phyloP scores from a whole-genome alignment of 148 eudicot genomes.

The Rhododendron vialii region DNA sequence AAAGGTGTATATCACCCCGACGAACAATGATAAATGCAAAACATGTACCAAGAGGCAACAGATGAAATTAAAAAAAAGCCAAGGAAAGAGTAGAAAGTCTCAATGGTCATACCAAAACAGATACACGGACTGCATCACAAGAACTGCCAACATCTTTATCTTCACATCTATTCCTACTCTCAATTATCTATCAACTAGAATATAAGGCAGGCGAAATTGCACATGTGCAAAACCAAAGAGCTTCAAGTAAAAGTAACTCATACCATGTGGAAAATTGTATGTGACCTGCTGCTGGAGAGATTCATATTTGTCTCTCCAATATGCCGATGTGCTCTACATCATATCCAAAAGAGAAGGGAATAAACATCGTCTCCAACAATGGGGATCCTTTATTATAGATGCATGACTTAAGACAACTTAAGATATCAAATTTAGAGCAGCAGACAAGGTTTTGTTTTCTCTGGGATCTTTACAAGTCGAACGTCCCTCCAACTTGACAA shows the following conservation, averaged over 20 bases:
- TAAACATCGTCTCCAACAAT: neutral
- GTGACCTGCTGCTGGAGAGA: constrained; percentile 87
- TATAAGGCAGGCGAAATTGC: neutral
- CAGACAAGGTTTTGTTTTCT: neutral
- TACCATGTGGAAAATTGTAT: constrained; percentile 98
- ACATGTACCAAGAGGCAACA: neutral
- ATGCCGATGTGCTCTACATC: constrained; percentile 79
- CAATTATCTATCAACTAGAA: constrained; percentile 65
- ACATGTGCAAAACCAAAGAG: constrained; percentile 5
- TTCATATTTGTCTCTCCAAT: constrained; percentile 99
- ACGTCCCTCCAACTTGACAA: neutral
- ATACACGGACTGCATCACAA: constrained; percentile 98
- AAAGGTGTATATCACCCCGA: neutral
- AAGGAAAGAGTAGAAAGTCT: constrained; percentile 7
- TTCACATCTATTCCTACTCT: constrained; percentile 83
- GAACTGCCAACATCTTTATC: constrained; percentile 56
- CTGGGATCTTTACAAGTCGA: neutral
- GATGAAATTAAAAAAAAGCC: neutral
- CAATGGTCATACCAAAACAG: constrained; percentile 62
- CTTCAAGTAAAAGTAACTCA: neutral
- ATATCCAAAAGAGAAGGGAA: constrained; percentile 7
- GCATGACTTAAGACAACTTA: neutral
- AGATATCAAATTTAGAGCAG: neutral
- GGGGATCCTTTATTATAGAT: neutral
- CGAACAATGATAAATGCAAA: neutral